phyloP scores from a whole-genome alignment of 768 basidiomycete genomes.

The Xerocomus potaroensis region DNA sequence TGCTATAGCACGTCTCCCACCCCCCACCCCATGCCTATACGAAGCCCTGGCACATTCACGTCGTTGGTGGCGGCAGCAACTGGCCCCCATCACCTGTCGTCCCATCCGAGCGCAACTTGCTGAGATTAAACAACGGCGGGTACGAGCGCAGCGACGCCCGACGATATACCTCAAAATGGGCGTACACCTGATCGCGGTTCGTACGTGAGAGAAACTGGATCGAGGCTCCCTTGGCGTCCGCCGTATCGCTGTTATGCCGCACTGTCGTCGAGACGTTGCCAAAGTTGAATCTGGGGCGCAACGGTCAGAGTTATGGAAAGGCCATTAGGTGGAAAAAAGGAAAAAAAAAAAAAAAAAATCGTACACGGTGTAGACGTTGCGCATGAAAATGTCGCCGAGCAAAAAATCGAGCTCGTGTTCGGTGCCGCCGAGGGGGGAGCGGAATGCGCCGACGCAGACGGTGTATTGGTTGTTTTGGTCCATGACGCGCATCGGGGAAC shows the following conservation, averaged over 20 bases:
- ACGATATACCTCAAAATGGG: constrained; percentile 20
- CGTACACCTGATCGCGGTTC: constrained; percentile 31
- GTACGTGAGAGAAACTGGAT: constrained; percentile 40
- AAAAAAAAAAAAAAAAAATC: not conserved
- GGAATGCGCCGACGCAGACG: constrained; percentile 37
- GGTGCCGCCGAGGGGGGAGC: constrained; percentile 23
- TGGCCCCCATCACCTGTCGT: constrained; percentile 17
- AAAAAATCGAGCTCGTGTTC: constrained; percentile 34
- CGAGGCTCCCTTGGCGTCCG: constrained; percentile 30
- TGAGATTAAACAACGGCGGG: constrained; percentile 24
- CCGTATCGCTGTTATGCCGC: constrained; percentile 5
- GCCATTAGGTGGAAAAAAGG: not conserved
- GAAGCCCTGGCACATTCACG: not conserved
- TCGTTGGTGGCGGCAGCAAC: constrained; percentile 10
- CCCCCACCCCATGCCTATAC: too few relatives aligned
- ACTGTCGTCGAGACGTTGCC: constrained; percentile 27
- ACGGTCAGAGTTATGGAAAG: too few relatives aligned
- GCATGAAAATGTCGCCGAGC: constrained; percentile 43
- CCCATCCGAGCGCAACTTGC: constrained; percentile 18
- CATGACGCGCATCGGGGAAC: constrained; percentile 25
- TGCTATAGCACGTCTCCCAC: too few relatives aligned
- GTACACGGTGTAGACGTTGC: constrained; percentile 44
- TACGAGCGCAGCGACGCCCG: constrained; percentile 13
- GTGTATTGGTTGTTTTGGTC: constrained; percentile 32
- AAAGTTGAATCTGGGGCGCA: constrained; percentile 39